These are phyloP conservation scores for Periconia sp. DNA, from an alignment of 2,329 filamentous ascomycete species.

Conservation along the genomic window DNA sequence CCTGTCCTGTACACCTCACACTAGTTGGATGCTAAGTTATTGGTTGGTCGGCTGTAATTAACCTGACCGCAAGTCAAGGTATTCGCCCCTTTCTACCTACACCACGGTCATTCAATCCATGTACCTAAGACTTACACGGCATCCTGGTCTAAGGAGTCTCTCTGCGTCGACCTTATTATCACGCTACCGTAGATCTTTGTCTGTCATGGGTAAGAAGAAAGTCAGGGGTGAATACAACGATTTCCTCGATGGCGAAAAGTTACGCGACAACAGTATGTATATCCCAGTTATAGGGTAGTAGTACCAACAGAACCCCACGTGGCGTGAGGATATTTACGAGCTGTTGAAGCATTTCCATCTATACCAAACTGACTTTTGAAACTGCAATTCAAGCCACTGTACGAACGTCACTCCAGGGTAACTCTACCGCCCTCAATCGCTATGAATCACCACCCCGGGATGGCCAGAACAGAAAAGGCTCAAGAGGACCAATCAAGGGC, in stretches of 20 bases:
- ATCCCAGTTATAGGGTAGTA: too few relatives aligned
- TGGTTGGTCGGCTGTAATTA: too few relatives aligned
- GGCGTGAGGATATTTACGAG: too few relatives aligned
- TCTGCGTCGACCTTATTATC: not conserved
- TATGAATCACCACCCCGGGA: conserved; percentile 14
- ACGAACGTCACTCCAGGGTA: conserved; percentile 22
- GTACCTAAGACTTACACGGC: not conserved
- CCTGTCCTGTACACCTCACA: too few relatives aligned
- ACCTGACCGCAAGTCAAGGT: too few relatives aligned
- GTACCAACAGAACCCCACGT: too few relatives aligned
- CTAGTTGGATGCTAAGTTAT: too few relatives aligned
- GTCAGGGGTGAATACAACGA: conserved; percentile 35
- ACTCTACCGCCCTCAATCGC: conserved; percentile 6
- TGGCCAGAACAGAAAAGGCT: conserved; percentile 9
- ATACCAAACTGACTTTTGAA: too few relatives aligned
- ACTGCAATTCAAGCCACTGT: conserved; percentile 11
- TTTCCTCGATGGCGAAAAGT: conserved; percentile 37
- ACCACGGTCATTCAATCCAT: not conserved
- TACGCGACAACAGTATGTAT: conserved; percentile 21
- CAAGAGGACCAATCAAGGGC: conserved; percentile 10
- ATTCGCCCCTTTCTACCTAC: not conserved
- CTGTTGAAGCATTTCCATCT: too few relatives aligned
- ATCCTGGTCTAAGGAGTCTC: not conserved
- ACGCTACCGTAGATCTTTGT: not conserved
- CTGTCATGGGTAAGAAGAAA: conserved; percentile 35